These are phyloP conservation scores for Gloeostereum incarnatum DNA, from an alignment of 768 basidiomycete genomes.

Conservation along the genomic window DNA sequence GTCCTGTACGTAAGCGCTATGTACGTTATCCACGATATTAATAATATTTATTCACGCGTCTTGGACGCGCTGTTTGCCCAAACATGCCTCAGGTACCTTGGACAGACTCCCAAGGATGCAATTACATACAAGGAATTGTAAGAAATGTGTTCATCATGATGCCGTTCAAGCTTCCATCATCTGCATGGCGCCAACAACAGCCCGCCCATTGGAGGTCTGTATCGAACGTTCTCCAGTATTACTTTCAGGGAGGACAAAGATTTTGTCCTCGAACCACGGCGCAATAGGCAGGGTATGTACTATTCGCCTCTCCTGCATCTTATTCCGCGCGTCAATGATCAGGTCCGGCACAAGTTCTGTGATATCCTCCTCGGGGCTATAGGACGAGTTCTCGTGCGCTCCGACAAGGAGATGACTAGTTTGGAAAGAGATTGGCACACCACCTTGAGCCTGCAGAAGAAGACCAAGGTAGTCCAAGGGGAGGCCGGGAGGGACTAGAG, in stretches of 20 bases:
- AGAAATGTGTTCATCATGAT: too few relatives aligned
- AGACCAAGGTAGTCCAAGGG: constrained; percentile 51
- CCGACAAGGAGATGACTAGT: constrained; percentile 50
- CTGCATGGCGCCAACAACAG: constrained; percentile 39
- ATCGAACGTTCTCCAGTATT: constrained; percentile 66
- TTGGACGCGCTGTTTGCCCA: too few relatives aligned
- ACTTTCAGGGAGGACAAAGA: constrained; percentile 76
- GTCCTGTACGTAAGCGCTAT: too few relatives aligned
- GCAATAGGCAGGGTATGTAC: constrained; percentile 64
- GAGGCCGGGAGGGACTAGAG: constrained; percentile 54
- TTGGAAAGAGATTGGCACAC: constrained; percentile 62
- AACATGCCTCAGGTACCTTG: too few relatives aligned
- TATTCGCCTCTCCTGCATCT: constrained; percentile 69
- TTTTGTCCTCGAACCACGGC: constrained; percentile 62
- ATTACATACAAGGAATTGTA: too few relatives aligned
- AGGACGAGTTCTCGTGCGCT: constrained; percentile 60
- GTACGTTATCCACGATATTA: too few relatives aligned
- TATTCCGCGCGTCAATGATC: constrained; percentile 66
- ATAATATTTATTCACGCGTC: too few relatives aligned
- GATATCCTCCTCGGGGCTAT: constrained; percentile 59
- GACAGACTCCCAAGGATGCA: too few relatives aligned
- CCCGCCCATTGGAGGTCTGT: constrained; percentile 55
- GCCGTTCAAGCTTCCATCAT: constrained; percentile 68
- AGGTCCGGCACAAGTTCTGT: constrained; percentile 62
- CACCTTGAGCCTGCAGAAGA: constrained; percentile 62